Percentiles rank a stretch among this genome's conserved stretches.
Evolutionary conservation across 2,329 filamentous ascomycete species (phyloP).

Genomic region (Alternaria triticimaculans): DNA sequence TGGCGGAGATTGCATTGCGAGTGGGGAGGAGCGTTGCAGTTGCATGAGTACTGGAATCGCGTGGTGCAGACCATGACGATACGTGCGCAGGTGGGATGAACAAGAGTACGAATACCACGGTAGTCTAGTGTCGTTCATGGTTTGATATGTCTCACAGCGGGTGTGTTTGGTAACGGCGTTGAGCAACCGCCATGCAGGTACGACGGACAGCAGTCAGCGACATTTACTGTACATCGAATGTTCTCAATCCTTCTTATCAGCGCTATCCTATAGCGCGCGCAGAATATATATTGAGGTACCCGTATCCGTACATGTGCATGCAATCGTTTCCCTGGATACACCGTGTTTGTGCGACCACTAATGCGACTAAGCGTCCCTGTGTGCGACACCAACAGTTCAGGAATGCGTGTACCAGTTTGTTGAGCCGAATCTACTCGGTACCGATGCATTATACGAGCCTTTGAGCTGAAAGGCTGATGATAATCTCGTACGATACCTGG

Average conservation of each 20-base stretch:
- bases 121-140: neutral
- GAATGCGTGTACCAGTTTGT: neutral
- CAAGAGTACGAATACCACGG: neutral
- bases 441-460: neutral
- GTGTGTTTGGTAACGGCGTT: neutral
- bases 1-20: constrained; percentile 45
- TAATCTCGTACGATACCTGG: neutral
- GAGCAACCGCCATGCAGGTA: neutral
- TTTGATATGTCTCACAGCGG: neutral
- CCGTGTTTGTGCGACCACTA: neutral
- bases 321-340: neutral
- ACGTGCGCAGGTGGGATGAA: neutral
- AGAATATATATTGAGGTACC: neutral
- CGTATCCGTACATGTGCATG: neutral
- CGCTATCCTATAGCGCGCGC: neutral
- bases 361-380: neutral
- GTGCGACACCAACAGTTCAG: neutral
- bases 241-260: neutral
- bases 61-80: neutral
- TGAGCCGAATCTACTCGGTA: neutral
- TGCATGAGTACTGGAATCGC: constrained; percentile 10
- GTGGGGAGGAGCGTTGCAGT: constrained; percentile 33
- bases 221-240: neutral
- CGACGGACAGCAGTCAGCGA: neutral
- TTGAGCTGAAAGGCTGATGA: neutral